Evolutionary conservation across 2,329 filamentous ascomycete genomes (phyloP).

Genomic region (Decorospora gaudefroyi): DNA sequence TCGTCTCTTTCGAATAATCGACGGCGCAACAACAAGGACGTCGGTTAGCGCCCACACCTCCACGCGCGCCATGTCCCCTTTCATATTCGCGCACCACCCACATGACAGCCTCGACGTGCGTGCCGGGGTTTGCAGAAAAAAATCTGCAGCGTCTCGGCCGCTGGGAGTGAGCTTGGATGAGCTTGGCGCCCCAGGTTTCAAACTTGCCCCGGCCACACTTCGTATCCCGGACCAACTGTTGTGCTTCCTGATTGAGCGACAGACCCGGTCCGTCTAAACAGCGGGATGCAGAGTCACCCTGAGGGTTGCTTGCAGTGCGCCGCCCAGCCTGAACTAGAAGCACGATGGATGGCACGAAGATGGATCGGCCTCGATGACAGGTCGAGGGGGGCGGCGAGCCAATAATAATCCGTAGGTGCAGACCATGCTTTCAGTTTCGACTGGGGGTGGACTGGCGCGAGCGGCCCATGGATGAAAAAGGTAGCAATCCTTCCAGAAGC

Average conservation of each 20-base stretch:
- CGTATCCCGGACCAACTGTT: slow-evolving; percentile 41
- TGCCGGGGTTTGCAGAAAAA: slow-evolving; percentile 28
- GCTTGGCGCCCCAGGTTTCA: slow-evolving; percentile 41
- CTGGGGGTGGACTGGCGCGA: slow-evolving; percentile 13
- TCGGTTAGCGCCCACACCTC: slow-evolving; percentile 25
- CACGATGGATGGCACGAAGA: too few species aligned
- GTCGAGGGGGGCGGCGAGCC: slow-evolving; percentile 20
- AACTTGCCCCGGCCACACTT: slow-evolving; percentile 28
- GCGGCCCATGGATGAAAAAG: slow-evolving; percentile 22
- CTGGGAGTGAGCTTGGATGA: slow-evolving; percentile 32
- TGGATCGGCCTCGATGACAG: slow-evolving; percentile 7
- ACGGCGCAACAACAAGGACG: slow-evolving; percentile 12
- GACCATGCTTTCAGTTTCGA: slow-evolving; percentile 7
- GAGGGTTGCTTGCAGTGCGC: slow-evolving; percentile 8
- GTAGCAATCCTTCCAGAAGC: slow-evolving; percentile 42
- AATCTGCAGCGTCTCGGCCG: slow-evolving; percentile 29
- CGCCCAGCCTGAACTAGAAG: too few species aligned
- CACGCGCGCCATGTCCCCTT: slow-evolving; percentile 23
- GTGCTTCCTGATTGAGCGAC: slow-evolving; percentile 28
- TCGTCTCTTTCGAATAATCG: slow-evolving; percentile 1
- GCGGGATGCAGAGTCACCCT: slow-evolving; percentile 10
- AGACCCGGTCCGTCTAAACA: slow-evolving; percentile 20
- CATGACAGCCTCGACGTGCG: slow-evolving; percentile 25
- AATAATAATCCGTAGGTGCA: slow-evolving; percentile 18
- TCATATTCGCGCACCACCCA: slow-evolving; percentile 33